phyloP scores from a whole-genome alignment of 2,329 filamentous ascomycete genomes.

The Mycocentrospora acerina region DNA sequence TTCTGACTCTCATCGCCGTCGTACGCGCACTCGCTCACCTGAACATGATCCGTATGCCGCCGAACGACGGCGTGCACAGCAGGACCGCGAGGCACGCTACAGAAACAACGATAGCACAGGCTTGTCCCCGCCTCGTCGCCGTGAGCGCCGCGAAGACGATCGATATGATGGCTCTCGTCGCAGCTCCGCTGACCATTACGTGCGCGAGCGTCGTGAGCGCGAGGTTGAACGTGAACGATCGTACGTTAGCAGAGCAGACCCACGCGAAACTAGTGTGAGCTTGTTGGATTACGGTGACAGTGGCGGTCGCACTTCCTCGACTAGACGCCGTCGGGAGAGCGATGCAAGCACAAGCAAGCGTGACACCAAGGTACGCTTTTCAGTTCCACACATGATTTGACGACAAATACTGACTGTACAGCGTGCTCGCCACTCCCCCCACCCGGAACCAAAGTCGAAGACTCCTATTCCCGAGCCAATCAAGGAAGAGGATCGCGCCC shows the following conservation, averaged over 20 bases:
- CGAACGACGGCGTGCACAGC: constrained; percentile 88
- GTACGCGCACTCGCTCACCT: constrained; percentile 78
- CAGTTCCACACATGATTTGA: background rate
- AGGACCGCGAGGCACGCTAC: constrained; percentile 91
- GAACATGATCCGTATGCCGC: constrained; percentile 94
- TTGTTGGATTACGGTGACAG: constrained; percentile 87
- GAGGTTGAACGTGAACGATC: constrained; percentile 88
- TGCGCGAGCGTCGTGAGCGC: constrained; percentile 81
- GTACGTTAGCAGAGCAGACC: constrained; percentile 77
- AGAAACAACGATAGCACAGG: constrained; percentile 74
- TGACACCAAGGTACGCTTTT: constrained; percentile 45
- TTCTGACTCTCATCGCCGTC: constrained; percentile 44
- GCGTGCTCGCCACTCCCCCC: constrained; percentile 53
- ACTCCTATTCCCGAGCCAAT: constrained; percentile 48
- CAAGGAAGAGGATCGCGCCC: constrained; percentile 62
- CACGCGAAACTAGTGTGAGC: constrained; percentile 71
- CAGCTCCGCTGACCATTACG: constrained; percentile 68
- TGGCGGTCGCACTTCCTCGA: constrained; percentile 53
- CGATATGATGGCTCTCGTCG: constrained; percentile 55
- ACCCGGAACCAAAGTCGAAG: constrained; percentile 60
- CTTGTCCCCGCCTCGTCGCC: constrained; percentile 53
- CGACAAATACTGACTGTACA: constrained; percentile 17
- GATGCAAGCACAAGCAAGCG: constrained; percentile 55
- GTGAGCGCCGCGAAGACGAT: constrained; percentile 44
- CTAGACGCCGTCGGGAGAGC: constrained; percentile 72